A percentile compares a stretch with the other conserved stretches of the same genome.
Evolutionary conservation across 192 early-diverging fungal genomes (phyloP).

Genomic region (Entrophospora sp.): DNA sequence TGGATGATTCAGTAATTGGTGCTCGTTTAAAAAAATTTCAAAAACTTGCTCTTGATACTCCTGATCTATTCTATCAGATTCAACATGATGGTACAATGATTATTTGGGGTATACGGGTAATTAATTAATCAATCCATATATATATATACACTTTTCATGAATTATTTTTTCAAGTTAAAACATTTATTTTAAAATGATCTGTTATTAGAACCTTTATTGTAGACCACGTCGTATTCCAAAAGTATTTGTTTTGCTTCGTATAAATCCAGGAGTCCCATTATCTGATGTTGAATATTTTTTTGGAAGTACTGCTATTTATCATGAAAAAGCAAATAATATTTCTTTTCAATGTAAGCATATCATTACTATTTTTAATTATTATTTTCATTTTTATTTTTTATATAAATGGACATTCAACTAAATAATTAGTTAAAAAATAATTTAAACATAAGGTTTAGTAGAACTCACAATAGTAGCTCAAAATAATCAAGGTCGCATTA

Average conservation of each 20-base stretch:
- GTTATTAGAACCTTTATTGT: conserved; percentile 48
- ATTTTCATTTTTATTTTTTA: neutral
- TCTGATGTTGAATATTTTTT: conserved; percentile 52
- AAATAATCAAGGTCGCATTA: conserved; percentile 50
- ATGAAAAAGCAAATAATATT: conserved; percentile 28
- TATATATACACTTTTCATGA: too few relatives aligned
- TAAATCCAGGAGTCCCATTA: conserved; percentile 42
- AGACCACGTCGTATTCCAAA: conserved; percentile 56
- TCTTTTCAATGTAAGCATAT: neutral
- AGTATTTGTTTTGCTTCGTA: conserved; percentile 57
- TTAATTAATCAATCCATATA: too few relatives aligned
- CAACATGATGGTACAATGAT: conserved; percentile 59
- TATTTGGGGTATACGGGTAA: conserved; percentile 75
- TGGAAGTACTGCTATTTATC: conserved; percentile 37
- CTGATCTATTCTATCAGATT: conserved; percentile 69
- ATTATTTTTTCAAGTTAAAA: too few relatives aligned
- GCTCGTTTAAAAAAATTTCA: conserved; percentile 39
- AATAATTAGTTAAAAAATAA: neutral
- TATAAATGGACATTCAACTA: neutral
- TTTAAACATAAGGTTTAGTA: conserved; percentile 16
- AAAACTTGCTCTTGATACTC: conserved; percentile 58
- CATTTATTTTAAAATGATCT: too few relatives aligned
- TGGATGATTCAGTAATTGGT: conserved; percentile 30
- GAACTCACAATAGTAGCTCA: conserved; percentile 57
- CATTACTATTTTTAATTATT: too few relatives aligned